Base-by-base conservation (phyloP, 1,139 yeast genomes). In the Pichia sp. region DNA sequence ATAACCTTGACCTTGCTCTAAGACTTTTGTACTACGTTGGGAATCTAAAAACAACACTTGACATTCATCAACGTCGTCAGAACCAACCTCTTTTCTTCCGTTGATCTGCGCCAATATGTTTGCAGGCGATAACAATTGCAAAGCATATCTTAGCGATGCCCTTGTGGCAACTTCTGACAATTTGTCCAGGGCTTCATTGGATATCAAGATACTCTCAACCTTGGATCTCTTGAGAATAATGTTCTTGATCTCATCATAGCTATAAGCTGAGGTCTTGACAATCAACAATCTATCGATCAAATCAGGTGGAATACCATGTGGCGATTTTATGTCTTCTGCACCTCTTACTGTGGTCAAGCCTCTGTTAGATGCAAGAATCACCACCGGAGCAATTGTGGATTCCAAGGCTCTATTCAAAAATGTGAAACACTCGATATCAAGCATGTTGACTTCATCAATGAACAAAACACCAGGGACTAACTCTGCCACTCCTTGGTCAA, bases 401-500 rank as follows among this genome's bases (percentile, higher is more conserved):
- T 93, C 99, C 60, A 93, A 78, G 6, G 99, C 99, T 62, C 95
- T 81, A 74, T 93, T 93, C 67, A 93, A 77, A 71, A 89, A 93
- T 5, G 99, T 90, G 76, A 93, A 93, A 66, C 95, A 87, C 74
- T 93, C 99, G 60, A 93, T 84, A 69, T 93, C 99, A 65, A 93
- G 80, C 99, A 93, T 93, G 74, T 93, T 93, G 34, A 92, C 99
- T 73, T 93, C 99, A 72, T 93, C 99, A 65, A 93, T 93, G 72
- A 93, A 93, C 67, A 93, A 77, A 36, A 93, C 99, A 66, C 99
- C 99, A 1, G 99, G 99, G 57, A 93, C 92, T 56, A 93, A 78
- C 73, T 93, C 99, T 19, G 99, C 99, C 56, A 93, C 90, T 59
- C 99, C 99, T 75, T 93, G 98, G 70, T 92, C 97, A 57, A 93